Base-by-base conservation (phyloP, 768 basidiomycete genomes). In the Gloeopeniophorella convolvens region DNA sequence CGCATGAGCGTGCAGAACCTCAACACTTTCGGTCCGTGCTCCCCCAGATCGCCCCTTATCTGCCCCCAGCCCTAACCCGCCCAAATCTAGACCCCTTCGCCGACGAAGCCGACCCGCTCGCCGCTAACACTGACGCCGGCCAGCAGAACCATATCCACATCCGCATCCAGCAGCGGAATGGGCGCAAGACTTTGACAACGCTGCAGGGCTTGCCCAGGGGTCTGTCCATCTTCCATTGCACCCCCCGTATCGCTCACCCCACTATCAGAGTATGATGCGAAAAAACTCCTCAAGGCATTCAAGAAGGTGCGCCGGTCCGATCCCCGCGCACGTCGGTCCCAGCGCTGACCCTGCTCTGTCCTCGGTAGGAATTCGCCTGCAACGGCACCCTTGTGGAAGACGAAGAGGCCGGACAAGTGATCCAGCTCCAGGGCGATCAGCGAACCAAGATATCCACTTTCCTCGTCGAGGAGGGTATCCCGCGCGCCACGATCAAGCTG, bases 361-460 rank as follows among this genome's bases (percentile, higher is more conserved):
- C 13, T n/a, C n/a, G n/a, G 6, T 34, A 94, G 91, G 91, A 96
- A 76, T 96, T 97, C 60, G 94, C 94, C 58, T 97, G 94, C 75
- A 99, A 99, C 70, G 96, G 96, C 60, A 94, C 87, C 43, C 80
- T 99, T 60, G 89, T 96, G 58, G 89, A 93, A 45, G 90, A 96
- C 71, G 89, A 89, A 67, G 90, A 93, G 72, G 82, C 91, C 73
- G 96, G 96, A 49, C 79, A 93, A 72, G 90, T 99, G 66, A 90
- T 99, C 63, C 96, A 99, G 72, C 83, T 99, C 57, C 96, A 98
- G 68, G 96, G 96, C 55, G 96, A 99, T 70, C 96, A 99, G 70
- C 81, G 96, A 44, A 68, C 76, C 65, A 93, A 94, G 77, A 95
- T 97, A 58, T 80, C 79, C 46, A 79, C 74, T 42, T 97, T 97